These are phyloP conservation scores for Lentinula sp. DNA, from an alignment of 768 basidiomycete genomes.

Conservation along the genomic window DNA sequence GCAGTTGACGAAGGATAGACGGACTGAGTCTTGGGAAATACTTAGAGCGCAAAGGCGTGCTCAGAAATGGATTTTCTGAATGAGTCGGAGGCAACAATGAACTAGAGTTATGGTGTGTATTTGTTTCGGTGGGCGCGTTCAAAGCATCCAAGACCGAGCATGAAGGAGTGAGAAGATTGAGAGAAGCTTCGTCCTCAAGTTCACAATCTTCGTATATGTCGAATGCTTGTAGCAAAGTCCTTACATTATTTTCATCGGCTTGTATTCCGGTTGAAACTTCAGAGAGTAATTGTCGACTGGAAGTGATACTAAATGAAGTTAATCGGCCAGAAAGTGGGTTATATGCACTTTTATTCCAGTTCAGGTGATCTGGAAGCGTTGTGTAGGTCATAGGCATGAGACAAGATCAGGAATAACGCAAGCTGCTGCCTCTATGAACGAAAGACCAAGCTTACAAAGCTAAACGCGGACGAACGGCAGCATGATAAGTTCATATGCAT, in stretches of 20 bases:
- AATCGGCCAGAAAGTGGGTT: not conserved
- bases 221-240: not conserved
- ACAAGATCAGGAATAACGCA: not conserved
- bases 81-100: not conserved
- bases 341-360: not conserved
- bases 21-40: slow-evolving; percentile 2
- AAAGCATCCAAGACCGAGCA: not conserved
- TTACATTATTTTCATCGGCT: not conserved
- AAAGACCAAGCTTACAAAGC: no score
- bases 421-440: no score
- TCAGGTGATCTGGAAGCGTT: not conserved
- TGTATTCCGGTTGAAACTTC: not conserved
- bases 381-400: not conserved
- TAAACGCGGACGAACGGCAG: no score
- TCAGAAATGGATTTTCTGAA: slow-evolving; percentile 1
- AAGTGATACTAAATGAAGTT: no score
- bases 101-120: not conserved
- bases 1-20: not conserved
- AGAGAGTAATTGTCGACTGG: not conserved
- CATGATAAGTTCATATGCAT: not conserved
- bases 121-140: not conserved
- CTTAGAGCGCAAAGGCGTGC: not conserved
- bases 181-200: not conserved
- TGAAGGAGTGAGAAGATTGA: not conserved
- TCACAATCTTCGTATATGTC: not conserved